These are phyloP conservation scores for Colletotrichum gigasporum DNA, from an alignment of 2,329 filamentous ascomycete genomes.

Conservation along the genomic window DNA sequence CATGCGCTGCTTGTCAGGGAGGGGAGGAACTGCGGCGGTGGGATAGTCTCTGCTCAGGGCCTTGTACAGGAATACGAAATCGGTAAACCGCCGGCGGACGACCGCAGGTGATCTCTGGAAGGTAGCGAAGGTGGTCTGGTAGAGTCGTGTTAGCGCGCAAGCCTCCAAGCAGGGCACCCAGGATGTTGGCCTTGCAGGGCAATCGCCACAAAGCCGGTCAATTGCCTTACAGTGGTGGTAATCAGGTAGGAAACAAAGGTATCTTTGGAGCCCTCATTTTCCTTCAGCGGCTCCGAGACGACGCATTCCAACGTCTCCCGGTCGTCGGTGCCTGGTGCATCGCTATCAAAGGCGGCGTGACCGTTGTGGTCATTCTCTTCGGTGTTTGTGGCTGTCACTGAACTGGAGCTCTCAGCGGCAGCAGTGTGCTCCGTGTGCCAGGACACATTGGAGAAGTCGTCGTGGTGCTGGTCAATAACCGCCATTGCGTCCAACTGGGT, in stretches of 20 bases:
- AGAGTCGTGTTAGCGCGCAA: slow-evolving; percentile 13
- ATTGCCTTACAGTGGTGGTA: slow-evolving; percentile 77
- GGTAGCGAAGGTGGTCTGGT: slow-evolving; percentile 89
- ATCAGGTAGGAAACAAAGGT: slow-evolving; percentile 96
- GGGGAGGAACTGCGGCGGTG: slow-evolving; percentile 89
- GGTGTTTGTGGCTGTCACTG: slow-evolving; percentile 36
- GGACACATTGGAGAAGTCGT: slow-evolving; percentile 84
- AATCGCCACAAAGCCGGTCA: slow-evolving; percentile 2
- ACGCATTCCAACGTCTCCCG: slow-evolving; percentile 83
- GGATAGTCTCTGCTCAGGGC: slow-evolving; percentile 88
- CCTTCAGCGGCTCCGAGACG: slow-evolving; percentile 87
- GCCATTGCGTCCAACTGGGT: slow-evolving; percentile 45
- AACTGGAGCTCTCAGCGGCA: slow-evolving; percentile 37
- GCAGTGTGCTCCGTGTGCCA: slow-evolving; percentile 72
- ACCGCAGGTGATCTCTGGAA: slow-evolving; percentile 84
- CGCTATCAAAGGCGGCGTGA: slow-evolving; percentile 58
- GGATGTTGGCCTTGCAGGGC: background rate
- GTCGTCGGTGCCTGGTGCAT: slow-evolving; percentile 63
- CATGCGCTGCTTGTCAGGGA: slow-evolving; percentile 99
- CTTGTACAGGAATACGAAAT: slow-evolving; percentile 97
- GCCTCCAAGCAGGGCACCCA: background rate
- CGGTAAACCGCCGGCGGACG: slow-evolving; percentile 92
- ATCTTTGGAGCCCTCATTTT: slow-evolving; percentile 96
- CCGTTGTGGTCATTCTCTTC: slow-evolving; percentile 31
- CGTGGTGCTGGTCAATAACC: slow-evolving; percentile 58